Base-by-base conservation (phyloP, 148 eudicot genomes). In the Dysphania ambrosioides region DNA sequence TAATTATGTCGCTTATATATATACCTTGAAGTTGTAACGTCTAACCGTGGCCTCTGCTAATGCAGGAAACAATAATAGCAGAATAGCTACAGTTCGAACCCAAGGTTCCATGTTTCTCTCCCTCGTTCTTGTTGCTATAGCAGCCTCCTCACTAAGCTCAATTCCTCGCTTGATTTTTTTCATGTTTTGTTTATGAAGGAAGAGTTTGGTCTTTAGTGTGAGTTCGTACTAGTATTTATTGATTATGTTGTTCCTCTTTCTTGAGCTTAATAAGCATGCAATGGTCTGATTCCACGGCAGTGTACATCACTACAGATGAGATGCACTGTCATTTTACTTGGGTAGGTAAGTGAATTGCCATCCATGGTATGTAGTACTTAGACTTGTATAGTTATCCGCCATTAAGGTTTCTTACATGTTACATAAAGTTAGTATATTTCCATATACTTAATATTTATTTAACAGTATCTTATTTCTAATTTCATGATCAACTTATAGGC, bases 21-120 rank as follows among this genome's bases (percentile, higher is more conserved):
- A n/a, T 84, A 91, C 97, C 83, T 77, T 85, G 84, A 91, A 91
- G 70, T 81, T 78, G 81, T 89, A 88, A 72, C 85, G 90, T 21
- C 91, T 88, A 75, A 86, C 86, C 27, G 35, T 44, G 12, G 89
- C 77, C 72, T 86, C 86, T 23, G 78, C 83, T 67, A 82, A 67
- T 63, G 71, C 77, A 8, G 86, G 84, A 68, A 83, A 76, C 44
- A 81, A 30, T n/a, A n/a, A n/a, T 6, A 86, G 63, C 41, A 85
- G 74, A 23, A 79, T 75, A 67, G 82, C 73, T 24, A 79, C 38
- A 41, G 76, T 55, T 21, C 67, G 64, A 75, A 81, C 15, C 78
- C 85, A 58, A 65, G 58, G 30, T 9, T 70, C 80, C 88, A 83
- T 82, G n/a, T n/a, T 12, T 26, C 49, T 59, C 53, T 64, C 24